Conservation (phyloP, 306 rosid genomes). For the Cicer chorassanicum region DNA sequence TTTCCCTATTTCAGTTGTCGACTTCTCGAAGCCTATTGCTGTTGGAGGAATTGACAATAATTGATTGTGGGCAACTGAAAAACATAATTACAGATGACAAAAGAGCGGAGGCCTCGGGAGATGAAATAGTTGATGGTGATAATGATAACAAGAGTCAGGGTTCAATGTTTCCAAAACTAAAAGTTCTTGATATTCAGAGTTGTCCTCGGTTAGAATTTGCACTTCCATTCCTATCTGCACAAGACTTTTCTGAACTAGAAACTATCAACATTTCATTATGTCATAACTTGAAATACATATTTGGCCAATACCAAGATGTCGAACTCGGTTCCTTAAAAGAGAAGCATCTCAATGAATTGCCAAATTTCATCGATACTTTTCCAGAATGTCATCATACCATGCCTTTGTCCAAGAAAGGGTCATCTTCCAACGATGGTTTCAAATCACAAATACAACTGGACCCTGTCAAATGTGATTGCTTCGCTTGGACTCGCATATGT, state of each 20-base stretch:
- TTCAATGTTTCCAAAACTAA: too few relatives aligned
- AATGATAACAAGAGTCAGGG: too few relatives aligned
- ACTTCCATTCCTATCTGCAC: background rate
- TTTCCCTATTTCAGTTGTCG: too few relatives aligned
- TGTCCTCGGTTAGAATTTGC: background rate
- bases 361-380: background rate
- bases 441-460: background rate
- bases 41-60: too few relatives aligned
- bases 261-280: background rate
- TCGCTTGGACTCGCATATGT: too few relatives aligned
- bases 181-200: too few relatives aligned
- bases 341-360: background rate
- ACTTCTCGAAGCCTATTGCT: too few relatives aligned
- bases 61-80: too few relatives aligned
- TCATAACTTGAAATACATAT: background rate
- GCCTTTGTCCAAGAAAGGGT: background rate
- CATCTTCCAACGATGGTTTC: background rate
- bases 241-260: background rate
- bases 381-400: background rate
- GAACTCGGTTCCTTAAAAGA: background rate
- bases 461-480: background rate
- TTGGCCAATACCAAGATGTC: background rate
- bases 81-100: too few relatives aligned
- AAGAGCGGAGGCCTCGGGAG: too few relatives aligned
- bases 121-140: too few relatives aligned